These are phyloP conservation scores for Avena sativa DNA, from an alignment of 176 grass and related monocot genomes.

Conservation along the genomic window DNA sequence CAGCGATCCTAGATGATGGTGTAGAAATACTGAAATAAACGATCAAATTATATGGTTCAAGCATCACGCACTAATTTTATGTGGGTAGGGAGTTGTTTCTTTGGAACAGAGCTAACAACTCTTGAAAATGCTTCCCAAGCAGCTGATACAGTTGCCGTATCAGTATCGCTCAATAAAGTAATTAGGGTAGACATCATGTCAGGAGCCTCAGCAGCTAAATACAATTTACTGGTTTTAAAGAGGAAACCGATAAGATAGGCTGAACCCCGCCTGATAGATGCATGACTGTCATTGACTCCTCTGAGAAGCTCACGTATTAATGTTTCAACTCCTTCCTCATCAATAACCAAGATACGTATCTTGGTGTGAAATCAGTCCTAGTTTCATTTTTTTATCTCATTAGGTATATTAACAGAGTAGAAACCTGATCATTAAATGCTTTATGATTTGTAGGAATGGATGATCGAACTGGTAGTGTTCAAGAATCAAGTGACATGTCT, in stretches of 20 bases:
- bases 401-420: too few relatives aligned
- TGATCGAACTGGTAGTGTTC: too few relatives aligned
- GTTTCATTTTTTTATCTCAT: too few relatives aligned
- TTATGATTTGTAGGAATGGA: too few relatives aligned
- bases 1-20: too few relatives aligned
- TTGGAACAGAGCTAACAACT: constrained; percentile 84
- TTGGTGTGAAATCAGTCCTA: too few relatives aligned
- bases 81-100: constrained; percentile 84
- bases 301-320: constrained; percentile 88
- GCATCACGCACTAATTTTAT: constrained; percentile 97
- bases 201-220: constrained; percentile 87
- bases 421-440: too few relatives aligned
- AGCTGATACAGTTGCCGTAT: constrained; percentile 80
- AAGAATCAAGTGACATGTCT: too few relatives aligned
- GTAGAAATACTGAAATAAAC: too few relatives aligned
- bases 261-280: constrained; percentile 84
- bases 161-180: constrained; percentile 83
- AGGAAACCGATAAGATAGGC: constrained; percentile 91
- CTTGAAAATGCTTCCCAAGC: constrained; percentile 94
- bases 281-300: constrained; percentile 88
- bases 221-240: constrained; percentile 90
- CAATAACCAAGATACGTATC: constrained; percentile 94
- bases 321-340: constrained; percentile 84
- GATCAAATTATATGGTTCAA: too few relatives aligned
- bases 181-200: constrained; percentile 88